phyloP scores from a whole-genome alignment of 805 yeast species.

The Kazachstania martiniae region DNA sequence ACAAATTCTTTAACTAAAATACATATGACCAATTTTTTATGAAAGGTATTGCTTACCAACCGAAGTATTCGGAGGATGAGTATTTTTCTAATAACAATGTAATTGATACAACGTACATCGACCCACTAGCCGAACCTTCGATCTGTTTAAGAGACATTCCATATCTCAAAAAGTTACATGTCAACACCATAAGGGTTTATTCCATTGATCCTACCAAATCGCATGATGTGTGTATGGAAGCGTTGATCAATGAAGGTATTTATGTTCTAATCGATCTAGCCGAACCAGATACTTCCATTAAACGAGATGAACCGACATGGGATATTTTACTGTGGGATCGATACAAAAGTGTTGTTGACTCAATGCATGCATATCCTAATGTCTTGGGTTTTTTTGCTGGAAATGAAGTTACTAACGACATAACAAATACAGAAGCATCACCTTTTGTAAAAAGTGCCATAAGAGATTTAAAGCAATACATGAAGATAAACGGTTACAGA shows the following conservation, averaged over 20 bases:
- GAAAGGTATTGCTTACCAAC: constrained; percentile 83
- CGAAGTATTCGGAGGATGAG: constrained; percentile 33
- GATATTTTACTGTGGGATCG: constrained; percentile 57
- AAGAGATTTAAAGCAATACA: constrained; percentile 76
- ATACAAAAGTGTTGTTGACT: constrained; percentile 75
- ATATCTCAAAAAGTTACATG: constrained; percentile 52
- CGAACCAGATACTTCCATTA: constrained; percentile 71
- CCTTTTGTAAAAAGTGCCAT: constrained; percentile 94
- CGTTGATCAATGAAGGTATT: constrained; percentile 74
- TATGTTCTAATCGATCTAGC: constrained; percentile 86
- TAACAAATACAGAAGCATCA: constrained; percentile 76
- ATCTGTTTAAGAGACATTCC: constrained; percentile 78
- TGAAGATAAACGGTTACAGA: constrained; percentile 50
- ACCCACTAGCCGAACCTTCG: constrained; percentile 64
- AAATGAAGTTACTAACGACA: constrained; percentile 87
- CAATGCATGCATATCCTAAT: constrained; percentile 66
- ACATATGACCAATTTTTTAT: constrained; percentile 78
- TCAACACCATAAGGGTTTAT: constrained; percentile 79
- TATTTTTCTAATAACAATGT: no score
- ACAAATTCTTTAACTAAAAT: constrained; percentile 62
- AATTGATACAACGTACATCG: constrained; percentile 38
- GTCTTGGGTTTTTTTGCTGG: constrained; percentile 95
- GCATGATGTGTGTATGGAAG: constrained; percentile 71
- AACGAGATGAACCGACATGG: constrained; percentile 74
- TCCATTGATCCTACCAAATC: constrained; percentile 62